These are phyloP conservation scores for Paramecium caudatum DNA, from an alignment of 73 alveolate species.

Conservation along the genomic window DNA sequence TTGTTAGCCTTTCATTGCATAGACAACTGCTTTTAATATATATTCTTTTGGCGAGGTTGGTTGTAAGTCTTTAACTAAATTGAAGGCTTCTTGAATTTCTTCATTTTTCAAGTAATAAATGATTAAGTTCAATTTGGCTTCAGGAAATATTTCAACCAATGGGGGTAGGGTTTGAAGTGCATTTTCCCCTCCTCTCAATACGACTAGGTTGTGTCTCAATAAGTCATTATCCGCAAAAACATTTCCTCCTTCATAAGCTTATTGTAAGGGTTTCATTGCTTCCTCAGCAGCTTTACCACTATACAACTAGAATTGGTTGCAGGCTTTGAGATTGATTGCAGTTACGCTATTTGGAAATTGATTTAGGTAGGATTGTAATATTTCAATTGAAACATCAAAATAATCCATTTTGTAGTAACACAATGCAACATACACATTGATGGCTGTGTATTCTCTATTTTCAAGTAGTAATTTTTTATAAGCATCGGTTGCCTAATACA, in stretches of 20 bases:
- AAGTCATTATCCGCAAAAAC: constrained; percentile 96
- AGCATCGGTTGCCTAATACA: constrained; percentile 84
- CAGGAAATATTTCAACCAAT: constrained; percentile 96
- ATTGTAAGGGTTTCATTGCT: constrained; percentile 88
- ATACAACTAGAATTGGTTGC: constrained; percentile 96
- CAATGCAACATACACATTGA: constrained; percentile 97
- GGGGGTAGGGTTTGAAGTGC: constrained; percentile 97
- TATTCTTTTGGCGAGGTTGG: constrained; percentile 97
- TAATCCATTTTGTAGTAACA: constrained; percentile 98
- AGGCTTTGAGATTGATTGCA: constrained; percentile 98
- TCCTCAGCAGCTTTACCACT: constrained; percentile 98
- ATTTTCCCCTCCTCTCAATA: constrained; percentile 98
- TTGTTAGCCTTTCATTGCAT: constrained; percentile 96
- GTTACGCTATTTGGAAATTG: constrained; percentile 85
- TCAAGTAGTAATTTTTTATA: constrained; percentile 90
- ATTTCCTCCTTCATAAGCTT: constrained; percentile 93
- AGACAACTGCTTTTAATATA: constrained; percentile 98
- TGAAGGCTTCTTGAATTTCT: constrained; percentile 94
- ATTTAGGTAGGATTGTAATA: constrained; percentile 90
- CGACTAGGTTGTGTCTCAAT: constrained; percentile 97
- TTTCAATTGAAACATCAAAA: constrained; percentile 96
- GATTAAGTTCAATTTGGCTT: constrained; percentile 97
- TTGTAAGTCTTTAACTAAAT: constrained; percentile 97
- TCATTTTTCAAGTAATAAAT: constrained; percentile 95
- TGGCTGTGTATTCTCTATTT: constrained; percentile 93